phyloP scores from a whole-genome alignment of 768 basidiomycete genomes.

The Mrakia gelida region DNA sequence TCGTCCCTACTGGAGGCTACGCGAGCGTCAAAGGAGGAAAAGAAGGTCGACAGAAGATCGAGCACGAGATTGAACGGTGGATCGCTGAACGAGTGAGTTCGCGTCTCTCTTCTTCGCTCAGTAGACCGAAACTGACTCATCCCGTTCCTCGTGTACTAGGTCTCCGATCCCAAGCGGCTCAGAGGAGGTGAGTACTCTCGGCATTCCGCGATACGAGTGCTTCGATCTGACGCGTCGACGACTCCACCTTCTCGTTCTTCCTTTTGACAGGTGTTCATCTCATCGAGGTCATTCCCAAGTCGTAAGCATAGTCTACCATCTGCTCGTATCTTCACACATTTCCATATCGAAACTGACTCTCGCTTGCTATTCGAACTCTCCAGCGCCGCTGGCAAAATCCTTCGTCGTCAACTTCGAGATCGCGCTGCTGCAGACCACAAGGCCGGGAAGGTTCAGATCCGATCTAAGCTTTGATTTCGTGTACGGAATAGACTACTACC shows the following conservation, averaged over 20 bases:
- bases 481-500: too few relatives aligned
- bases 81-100: constrained; percentile 59
- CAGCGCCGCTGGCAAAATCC: constrained; percentile 82
- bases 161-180: constrained; percentile 61
- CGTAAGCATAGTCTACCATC: constrained; percentile 44
- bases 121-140: background rate
- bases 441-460: background rate
- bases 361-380: background rate
- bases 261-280: constrained; percentile 42
- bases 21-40: constrained; percentile 31
- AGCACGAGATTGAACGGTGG: constrained; percentile 61
- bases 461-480: constrained; percentile 1
- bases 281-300: constrained; percentile 38
- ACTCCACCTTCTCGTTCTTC: background rate
- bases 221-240: background rate
- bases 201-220: background rate
- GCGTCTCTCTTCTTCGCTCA: background rate
- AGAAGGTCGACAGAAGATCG: constrained; percentile 44
- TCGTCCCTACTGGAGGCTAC: constrained; percentile 41
- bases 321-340: too few relatives aligned
- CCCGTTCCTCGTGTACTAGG: background rate
- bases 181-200: constrained; percentile 54
- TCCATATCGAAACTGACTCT: background rate
- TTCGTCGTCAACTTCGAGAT: constrained; percentile 70
- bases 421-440: constrained; percentile 45